Base-by-base conservation (phyloP, 2,329 filamentous ascomycete genomes). In the Trichoderma sp. region DNA sequence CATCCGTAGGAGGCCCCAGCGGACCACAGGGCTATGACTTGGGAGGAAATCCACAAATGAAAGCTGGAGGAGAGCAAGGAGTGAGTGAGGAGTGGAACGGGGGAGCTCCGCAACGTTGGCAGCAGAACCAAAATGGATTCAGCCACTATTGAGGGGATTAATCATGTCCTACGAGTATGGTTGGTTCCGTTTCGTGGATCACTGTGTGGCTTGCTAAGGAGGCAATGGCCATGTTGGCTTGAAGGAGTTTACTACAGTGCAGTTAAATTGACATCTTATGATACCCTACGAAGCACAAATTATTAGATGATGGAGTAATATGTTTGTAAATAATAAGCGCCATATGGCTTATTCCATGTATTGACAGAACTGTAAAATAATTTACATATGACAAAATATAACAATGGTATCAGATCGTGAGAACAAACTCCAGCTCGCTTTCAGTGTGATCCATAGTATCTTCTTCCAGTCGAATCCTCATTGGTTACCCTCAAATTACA, bases 111-210 rank as follows among this genome's bases (percentile, higher is more conserved):
- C 66, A 61, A 39, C 66, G 39, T 61, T 53, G 66, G 66, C 55
- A 68, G 39, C 66, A 68, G 34, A 43, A 28, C 17, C 66, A 68
- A n/a, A 58, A 43, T 50, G 66, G 66, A 13, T 68, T 34, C 23
- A 68, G 34, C 50, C 57, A 59, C 17, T 68, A 68, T 20, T 68
- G 43, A 32, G 34, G 7, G 23, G 5, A 17, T 30, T 20, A 30
- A 63, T 34, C n/a, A 43, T 30, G n/a, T 50, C n/a, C 20, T 17
- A 30, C 28, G 0, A 23, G 32, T 36, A 43, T 62, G 20, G 4
- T 15, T 39, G 5, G 20, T 39, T 28, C 8, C 26, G 6, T 43
- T 12, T 26, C 11, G 20, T 12, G 47, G 5, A 53, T 53, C 3
- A 13, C 1, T 13, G 11, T 23, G n/a, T 53, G 47, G 11, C 47